A percentile compares a stretch with the other conserved stretches of the same genome.
These are phyloP conservation scores for Eustoma russellianum DNA, from an alignment of 257 asterid genomes.

Conservation along the genomic window DNA sequence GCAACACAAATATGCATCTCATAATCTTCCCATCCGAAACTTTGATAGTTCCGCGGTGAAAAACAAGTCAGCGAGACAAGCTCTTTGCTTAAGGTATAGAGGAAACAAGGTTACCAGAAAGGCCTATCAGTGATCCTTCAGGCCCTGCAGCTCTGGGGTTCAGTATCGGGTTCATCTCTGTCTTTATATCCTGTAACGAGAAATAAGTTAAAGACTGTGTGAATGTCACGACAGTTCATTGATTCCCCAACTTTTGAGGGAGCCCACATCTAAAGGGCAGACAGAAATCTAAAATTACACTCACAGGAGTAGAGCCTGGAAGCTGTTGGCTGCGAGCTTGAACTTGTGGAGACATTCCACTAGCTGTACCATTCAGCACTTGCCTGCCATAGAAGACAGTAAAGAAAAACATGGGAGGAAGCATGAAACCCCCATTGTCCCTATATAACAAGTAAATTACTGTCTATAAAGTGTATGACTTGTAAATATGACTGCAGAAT, in stretches of 20 bases:
- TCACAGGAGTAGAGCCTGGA: constrained; percentile 82
- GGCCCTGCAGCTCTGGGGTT: constrained; percentile 72
- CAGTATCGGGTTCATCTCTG: constrained; percentile 79
- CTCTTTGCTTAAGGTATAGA: neutral
- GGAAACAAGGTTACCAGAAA: constrained; percentile 46
- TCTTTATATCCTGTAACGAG: constrained; percentile 60
- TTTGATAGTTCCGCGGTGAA: neutral
- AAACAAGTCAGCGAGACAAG: too few relatives aligned
- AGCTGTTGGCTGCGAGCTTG: constrained; percentile 88
- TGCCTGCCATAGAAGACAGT: constrained; percentile 42
- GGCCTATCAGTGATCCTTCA: constrained; percentile 91
- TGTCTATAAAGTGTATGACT: neutral
- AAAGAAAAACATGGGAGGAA: neutral
- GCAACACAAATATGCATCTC: neutral
- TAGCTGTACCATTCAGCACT: constrained; percentile 68
- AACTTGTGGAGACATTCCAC: constrained; percentile 87
- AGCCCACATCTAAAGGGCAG: constrained; percentile 3
- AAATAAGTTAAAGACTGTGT: neutral
- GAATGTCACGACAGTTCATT: neutral
- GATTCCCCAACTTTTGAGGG: neutral
- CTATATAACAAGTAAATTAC: neutral
- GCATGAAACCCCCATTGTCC: constrained; percentile 3
- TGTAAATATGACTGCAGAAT: neutral
- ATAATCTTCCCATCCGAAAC: neutral
- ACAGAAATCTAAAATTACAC: constrained; percentile 23